phyloP scores from a whole-genome alignment of 257 asterid species.

The Lantana camara region DNA sequence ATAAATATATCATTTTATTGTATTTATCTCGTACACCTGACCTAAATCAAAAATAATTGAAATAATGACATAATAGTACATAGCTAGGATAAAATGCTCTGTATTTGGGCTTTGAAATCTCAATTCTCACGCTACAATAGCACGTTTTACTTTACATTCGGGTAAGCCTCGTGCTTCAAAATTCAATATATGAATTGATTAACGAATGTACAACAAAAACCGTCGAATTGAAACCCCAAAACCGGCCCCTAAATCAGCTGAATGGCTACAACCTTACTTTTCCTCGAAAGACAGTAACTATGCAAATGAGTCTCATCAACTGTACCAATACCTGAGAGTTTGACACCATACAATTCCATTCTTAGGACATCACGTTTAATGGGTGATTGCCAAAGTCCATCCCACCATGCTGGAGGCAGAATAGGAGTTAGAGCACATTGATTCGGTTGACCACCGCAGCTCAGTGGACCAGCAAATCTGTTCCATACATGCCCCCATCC shows the following conservation, averaged over 20 bases:
- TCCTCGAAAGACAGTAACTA: conserved; percentile 55
- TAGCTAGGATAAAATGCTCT: no score
- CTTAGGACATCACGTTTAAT: conserved; percentile 66
- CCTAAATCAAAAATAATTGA: no score
- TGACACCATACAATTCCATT: conserved; percentile 82
- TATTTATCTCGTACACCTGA: no score
- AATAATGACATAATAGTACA: no score
- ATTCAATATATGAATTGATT: neutral
- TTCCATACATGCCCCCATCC: conserved; percentile 99
- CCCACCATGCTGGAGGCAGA: conserved; percentile 99
- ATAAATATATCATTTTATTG: no score
- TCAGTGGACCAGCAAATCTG: conserved; percentile 82
- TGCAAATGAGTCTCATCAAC: conserved; percentile 48
- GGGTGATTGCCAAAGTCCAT: conserved; percentile 98
- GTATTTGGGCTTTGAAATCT: no score
- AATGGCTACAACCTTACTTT: conserved; percentile 27
- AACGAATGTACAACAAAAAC: conserved; percentile 13
- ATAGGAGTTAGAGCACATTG: conserved; percentile 91
- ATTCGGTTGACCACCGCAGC: conserved; percentile 64
- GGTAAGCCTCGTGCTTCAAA: neutral
- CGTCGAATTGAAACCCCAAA: neutral
- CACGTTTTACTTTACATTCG: neutral
- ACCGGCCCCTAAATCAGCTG: conserved; percentile 43
- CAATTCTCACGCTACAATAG: no score
- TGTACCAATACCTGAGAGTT: conserved; percentile 72